Evolutionary conservation across 257 asterid species (phyloP).

Genomic region (Solanum peruvianum): DNA sequence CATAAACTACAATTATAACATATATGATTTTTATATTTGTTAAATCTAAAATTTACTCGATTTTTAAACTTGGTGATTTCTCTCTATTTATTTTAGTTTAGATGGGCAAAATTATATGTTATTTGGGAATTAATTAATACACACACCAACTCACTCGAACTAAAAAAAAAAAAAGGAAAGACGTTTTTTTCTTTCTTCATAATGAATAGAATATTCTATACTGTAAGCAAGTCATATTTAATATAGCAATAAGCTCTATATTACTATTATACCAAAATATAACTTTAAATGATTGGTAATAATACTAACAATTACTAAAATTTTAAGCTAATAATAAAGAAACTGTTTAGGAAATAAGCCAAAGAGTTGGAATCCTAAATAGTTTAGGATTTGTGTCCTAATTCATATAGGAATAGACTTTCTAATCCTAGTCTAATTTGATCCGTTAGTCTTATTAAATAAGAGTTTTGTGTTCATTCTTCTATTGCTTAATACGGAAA

Average conservation of each 20-base stretch:
- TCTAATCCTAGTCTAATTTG: too few relatives aligned
- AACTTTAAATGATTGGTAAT: not conserved
- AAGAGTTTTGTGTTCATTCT: not conserved
- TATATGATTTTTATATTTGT: too few relatives aligned
- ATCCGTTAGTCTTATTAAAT: not conserved
- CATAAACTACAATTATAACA: accelerated
- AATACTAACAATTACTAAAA: too few relatives aligned
- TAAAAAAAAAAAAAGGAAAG: too few relatives aligned
- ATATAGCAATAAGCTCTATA: not conserved
- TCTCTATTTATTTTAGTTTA: too few relatives aligned
- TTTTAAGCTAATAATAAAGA: not conserved
- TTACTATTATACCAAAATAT: not conserved
- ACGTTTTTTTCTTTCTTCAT: not conserved
- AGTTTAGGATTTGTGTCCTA: not conserved
- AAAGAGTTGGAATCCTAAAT: not conserved
- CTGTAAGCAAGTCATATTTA: not conserved
- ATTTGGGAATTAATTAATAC: too few relatives aligned
- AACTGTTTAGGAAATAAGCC: not conserved
- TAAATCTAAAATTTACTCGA: too few relatives aligned
- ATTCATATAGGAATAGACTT: not conserved
- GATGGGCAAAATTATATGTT: accelerated
- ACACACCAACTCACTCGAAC: accelerated
- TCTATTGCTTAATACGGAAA: not conserved
- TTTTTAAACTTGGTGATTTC: too few relatives aligned
- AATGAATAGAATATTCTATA: not conserved